phyloP scores from a whole-genome alignment of 345 rosid genomes.

The Melaleuca quinquenervia region DNA sequence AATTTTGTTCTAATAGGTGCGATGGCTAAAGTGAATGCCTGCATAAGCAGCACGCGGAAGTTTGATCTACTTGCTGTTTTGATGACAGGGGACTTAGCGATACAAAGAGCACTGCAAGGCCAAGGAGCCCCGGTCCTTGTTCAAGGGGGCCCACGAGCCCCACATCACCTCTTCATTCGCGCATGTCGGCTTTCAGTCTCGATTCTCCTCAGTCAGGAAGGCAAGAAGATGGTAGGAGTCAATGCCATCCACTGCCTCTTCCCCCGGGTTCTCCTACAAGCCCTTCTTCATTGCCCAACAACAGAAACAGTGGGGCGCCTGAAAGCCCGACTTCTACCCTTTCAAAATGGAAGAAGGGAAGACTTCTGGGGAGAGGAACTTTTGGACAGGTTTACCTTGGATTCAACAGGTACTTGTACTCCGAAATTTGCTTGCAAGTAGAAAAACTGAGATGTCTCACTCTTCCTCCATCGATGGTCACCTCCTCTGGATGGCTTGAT shows the following conservation, averaged over 20 bases:
- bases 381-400: conserved; percentile 93
- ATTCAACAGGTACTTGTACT: conserved; percentile 65
- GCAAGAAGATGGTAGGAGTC: conserved; percentile 50
- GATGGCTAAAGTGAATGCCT: background rate
- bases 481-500: background rate
- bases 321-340: conserved; percentile 23
- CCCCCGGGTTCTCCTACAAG: conserved; percentile 91
- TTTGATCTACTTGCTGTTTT: conserved; percentile 10
- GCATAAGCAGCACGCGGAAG: background rate
- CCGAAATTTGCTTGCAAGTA: background rate
- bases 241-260: conserved; percentile 76
- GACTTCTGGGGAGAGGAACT: conserved; percentile 87
- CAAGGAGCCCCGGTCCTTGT: conserved; percentile 45
- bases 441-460: background rate
- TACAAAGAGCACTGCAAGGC: conserved; percentile 16
- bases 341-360: conserved; percentile 82
- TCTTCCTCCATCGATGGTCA: background rate
- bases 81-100: conserved; percentile 41
- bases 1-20: background rate
- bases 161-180: conserved; percentile 63
- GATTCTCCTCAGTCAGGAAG: conserved; percentile 54
- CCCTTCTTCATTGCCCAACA: conserved; percentile 41
- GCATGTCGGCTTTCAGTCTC: conserved; percentile 31
- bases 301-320: conserved; percentile 25
- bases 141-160: conserved; percentile 62